Evolutionary conservation across 306 rosid genomes (phyloP).

Genomic region (Urtica urens): DNA sequence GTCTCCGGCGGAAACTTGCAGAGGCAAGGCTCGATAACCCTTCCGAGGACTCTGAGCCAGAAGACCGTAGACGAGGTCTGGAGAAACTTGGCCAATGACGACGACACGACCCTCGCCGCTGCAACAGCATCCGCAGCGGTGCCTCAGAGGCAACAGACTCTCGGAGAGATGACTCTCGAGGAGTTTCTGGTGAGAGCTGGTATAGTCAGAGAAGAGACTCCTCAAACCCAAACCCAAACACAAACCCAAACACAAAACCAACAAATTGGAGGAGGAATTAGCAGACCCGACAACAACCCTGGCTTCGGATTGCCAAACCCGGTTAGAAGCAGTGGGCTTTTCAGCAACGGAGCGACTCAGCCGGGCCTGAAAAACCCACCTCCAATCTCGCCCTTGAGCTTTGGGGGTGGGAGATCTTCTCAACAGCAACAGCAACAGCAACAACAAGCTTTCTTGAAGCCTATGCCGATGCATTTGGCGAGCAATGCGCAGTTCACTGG

Average conservation of each 20-base stretch:
- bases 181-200: slow-evolving; percentile 87
- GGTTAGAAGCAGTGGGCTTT: slow-evolving; percentile 26
- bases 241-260: slow-evolving; percentile 7
- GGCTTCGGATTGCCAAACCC: slow-evolving; percentile 51
- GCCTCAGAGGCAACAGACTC: slow-evolving; percentile 68
- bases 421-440: slow-evolving; percentile 36
- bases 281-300: slow-evolving; percentile 13
- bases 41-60: slow-evolving; percentile 88
- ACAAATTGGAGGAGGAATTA: slow-evolving; percentile 33
- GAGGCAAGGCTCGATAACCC: slow-evolving; percentile 81
- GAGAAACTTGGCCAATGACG: slow-evolving; percentile 58
- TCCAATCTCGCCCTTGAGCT: slow-evolving; percentile 29
- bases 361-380: slow-evolving; percentile 32
- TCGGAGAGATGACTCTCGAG: slow-evolving; percentile 88
- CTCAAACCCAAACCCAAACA: too few species aligned
- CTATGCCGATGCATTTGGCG: slow-evolving; percentile 36
- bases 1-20: slow-evolving; percentile 42
- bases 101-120: slow-evolving; percentile 19
- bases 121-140: slow-evolving; percentile 15
- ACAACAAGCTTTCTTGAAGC: slow-evolving; percentile 65
- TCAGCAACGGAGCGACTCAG: slow-evolving; percentile 31
- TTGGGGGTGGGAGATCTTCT: slow-evolving; percentile 28
- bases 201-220: slow-evolving; percentile 71
- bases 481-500: slow-evolving; percentile 43
- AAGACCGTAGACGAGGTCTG: slow-evolving; percentile 93